Conservation (phyloP, 2,329 filamentous ascomycete species). For the Sclerotinia trifoliorum region DNA sequence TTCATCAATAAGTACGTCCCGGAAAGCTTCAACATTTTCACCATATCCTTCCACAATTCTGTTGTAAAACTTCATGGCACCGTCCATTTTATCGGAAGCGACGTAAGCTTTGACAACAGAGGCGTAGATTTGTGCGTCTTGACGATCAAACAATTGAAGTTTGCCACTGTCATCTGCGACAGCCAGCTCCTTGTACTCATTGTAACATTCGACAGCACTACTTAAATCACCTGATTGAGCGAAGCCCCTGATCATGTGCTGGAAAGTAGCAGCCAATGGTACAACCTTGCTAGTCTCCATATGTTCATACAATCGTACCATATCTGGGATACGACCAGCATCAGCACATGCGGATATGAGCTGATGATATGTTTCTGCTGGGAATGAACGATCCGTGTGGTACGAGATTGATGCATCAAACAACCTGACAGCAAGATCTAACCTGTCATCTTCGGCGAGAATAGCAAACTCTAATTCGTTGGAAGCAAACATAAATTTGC, state of each 20-base stretch:
- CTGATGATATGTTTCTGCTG: constrained; percentile 78
- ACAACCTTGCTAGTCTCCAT: constrained; percentile 77
- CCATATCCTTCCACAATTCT: constrained; percentile 68
- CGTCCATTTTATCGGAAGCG: constrained; percentile 73
- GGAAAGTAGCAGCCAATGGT: constrained; percentile 80
- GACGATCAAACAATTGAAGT: constrained; percentile 64
- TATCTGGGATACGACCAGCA: constrained; percentile 76
- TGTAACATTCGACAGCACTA: constrained; percentile 91
- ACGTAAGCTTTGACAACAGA: constrained; percentile 90
- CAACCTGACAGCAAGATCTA: constrained; percentile 80
- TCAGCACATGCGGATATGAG: constrained; percentile 86
- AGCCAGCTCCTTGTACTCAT: constrained; percentile 88
- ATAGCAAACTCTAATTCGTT: constrained; percentile 86
- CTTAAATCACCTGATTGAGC: constrained; percentile 75
- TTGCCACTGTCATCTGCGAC: constrained; percentile 77
- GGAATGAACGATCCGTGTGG: constrained; percentile 59
- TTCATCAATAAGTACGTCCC: constrained; percentile 67
- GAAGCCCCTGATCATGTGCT: constrained; percentile 93
- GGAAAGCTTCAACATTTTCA: constrained; percentile 60
- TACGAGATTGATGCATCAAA: constrained; percentile 74
- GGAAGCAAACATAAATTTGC: constrained; percentile 85
- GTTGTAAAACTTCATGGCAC: constrained; percentile 80
- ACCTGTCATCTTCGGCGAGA: constrained; percentile 79
- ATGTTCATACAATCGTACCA: constrained; percentile 87
- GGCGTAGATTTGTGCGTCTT: constrained; percentile 84